Base-by-base conservation (phyloP, 139 green algal genomes). In the Chlamydomonas sp. region DNA sequence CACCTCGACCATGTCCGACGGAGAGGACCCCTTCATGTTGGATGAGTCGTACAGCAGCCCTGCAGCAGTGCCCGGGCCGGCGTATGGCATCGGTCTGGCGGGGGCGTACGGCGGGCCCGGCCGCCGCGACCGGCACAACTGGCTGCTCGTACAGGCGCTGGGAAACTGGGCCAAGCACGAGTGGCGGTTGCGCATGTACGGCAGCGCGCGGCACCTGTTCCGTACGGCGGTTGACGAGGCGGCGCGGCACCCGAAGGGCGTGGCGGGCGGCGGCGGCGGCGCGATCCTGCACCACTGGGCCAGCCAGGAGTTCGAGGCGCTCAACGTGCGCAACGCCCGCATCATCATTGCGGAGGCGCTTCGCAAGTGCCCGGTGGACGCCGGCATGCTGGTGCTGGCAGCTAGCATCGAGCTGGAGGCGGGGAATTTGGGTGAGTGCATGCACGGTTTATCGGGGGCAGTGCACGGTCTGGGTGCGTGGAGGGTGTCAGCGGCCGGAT, bases 151-250 rank as follows among this genome's bases (percentile, higher is more conserved):
- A 4, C 87, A 93, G 91, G 88, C 89, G 75, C 84, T 95, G 58
- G 83, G 80, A 18, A 84, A 88, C 76, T 97, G 94, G 94, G 94
- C 79, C 0, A 83, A 87, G 74, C 60, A 91, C 59, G 94, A 97
- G 86, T 94, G 85, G 79, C 76, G 89, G 58, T 72, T 90, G 88
- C 58, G 83, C 4, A 81, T 95, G 66, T 86, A 93, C 66, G 86
- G 87, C 49, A 63, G 90, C 7, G 95, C 84, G 0, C 85, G 94
- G 72, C 92, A 93, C 78, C 78, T 97, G 80, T 95, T 93, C 63
- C 91, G 93, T 18, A 61, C 79, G 6, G 91, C 87, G 1, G 72
- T 92, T 1, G 88, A 92, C 20, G 74, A 89, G n/a, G 88, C 92
- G 31, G 85, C 77, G 20, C 62, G 59, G 12, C 91, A 94, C 71